Conservation (phyloP, 2,329 filamentous ascomycete species). For the Trichophyton simii region DNA sequence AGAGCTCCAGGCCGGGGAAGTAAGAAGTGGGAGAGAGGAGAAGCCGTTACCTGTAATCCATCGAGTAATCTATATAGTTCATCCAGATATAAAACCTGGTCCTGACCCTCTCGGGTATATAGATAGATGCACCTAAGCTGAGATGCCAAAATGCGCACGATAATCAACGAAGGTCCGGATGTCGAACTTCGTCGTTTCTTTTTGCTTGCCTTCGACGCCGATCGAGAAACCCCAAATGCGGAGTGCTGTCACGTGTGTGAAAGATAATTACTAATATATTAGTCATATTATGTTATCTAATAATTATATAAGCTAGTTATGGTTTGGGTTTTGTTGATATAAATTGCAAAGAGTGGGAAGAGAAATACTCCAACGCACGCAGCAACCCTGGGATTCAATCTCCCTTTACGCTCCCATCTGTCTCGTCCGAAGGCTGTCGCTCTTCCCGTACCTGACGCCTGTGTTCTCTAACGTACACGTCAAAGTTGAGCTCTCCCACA, state of each 20-base stretch:
- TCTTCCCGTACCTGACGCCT: constrained; percentile 1
- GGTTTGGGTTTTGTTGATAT: too few relatives aligned
- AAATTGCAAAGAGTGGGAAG: too few relatives aligned
- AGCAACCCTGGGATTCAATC: neutral
- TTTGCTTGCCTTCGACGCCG: neutral
- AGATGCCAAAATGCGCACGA: neutral
- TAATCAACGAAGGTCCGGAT: neutral
- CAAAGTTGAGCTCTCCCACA: constrained; percentile 24
- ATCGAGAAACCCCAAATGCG: neutral
- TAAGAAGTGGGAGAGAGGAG: neutral
- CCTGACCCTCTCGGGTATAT: neutral
- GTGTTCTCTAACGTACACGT: constrained; percentile 15
- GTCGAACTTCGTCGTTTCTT: neutral
- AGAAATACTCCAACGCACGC: neutral
- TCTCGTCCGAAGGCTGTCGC: neutral
- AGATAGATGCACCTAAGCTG: too few relatives aligned
- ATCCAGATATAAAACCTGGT: neutral
- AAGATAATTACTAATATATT: too few relatives aligned
- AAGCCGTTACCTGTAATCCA: constrained; percentile 1
- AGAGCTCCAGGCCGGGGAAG: neutral
- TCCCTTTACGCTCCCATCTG: neutral
- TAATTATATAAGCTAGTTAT: too few relatives aligned
- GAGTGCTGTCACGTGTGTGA: neutral
- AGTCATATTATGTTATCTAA: too few relatives aligned
- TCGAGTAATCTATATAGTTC: neutral